These are phyloP conservation scores for Sarcocystis neurona DNA, from an alignment of 169 alveolate genomes.

Conservation along the genomic window DNA sequence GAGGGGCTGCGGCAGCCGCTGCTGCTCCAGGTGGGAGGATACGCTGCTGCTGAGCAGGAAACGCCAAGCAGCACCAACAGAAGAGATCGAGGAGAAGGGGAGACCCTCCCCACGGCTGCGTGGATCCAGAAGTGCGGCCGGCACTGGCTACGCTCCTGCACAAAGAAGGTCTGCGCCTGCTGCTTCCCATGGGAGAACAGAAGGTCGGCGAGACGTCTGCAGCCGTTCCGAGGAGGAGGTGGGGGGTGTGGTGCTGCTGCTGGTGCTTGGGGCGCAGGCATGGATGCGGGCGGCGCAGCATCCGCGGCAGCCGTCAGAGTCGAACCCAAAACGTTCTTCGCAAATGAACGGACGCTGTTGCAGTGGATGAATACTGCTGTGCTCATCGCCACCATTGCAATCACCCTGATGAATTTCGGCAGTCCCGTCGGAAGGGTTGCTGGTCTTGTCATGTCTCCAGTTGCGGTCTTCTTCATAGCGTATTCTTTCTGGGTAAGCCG, in stretches of 20 bases:
- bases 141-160: neutral
- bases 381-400: slow-evolving; percentile 75
- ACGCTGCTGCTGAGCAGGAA: neutral
- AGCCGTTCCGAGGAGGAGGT: neutral
- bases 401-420: slow-evolving; percentile 76
- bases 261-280: neutral
- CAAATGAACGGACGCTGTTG: slow-evolving; percentile 77
- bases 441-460: slow-evolving; percentile 80
- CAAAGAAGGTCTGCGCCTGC: neutral
- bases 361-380: slow-evolving; percentile 82
- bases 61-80: neutral
- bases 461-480: slow-evolving; percentile 76
- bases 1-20: neutral
- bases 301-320: slow-evolving; percentile 76
- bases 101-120: neutral
- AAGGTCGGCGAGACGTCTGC: neutral
- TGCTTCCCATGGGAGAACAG: neutral
- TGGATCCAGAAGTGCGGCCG: neutral
- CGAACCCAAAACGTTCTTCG: slow-evolving; percentile 82
- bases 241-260: neutral
- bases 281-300: neutral
- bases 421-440: slow-evolving; percentile 72
- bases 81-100: neutral
- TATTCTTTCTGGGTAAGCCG: slow-evolving; percentile 71
- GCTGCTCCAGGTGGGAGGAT: neutral